Percentiles rank a stretch among this genome's conserved stretches.
phyloP scores from a whole-genome alignment of 768 basidiomycete genomes.

The Mycena indigotica region DNA sequence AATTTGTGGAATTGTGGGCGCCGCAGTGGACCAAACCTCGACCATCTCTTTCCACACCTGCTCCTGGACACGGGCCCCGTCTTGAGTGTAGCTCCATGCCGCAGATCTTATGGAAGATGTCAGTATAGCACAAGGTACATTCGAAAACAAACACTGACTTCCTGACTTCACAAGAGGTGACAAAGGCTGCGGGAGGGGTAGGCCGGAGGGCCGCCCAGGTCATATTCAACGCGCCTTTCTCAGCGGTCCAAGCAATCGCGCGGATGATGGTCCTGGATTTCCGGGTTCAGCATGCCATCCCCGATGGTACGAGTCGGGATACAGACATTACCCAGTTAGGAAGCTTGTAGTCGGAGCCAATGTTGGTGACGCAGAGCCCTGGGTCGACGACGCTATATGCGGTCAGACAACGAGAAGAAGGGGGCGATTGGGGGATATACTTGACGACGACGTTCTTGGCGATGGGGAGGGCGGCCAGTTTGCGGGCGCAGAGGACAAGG shows the following conservation, averaged over 20 bases:
- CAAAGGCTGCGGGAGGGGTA: slow-evolving; percentile 8
- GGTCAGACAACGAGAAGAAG: not conserved
- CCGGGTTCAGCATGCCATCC: not conserved
- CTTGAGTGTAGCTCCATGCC: slow-evolving; percentile 6
- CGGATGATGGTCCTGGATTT: not conserved
- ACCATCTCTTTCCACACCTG: slow-evolving; percentile 12
- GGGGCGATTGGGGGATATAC: not conserved
- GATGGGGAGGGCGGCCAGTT: slow-evolving; percentile 1
- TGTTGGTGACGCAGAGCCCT: slow-evolving; percentile 2
- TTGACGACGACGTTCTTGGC: slow-evolving; percentile 18
- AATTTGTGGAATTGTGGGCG: slow-evolving; percentile 1
- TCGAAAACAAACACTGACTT: too few relatives aligned
- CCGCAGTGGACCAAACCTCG: slow-evolving; percentile 6
- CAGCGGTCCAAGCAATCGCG: not conserved
- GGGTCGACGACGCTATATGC: slow-evolving; percentile 7
- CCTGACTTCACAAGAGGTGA: slow-evolving; percentile 6
- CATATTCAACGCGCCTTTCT: slow-evolving; percentile 10
- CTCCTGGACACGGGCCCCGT: slow-evolving; percentile 6
- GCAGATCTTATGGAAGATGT: not conserved
- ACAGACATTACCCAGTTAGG: not conserved
- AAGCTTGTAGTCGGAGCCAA: not conserved
- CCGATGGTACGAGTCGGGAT: not conserved
- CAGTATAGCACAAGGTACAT: too few relatives aligned
- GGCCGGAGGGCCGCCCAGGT: slow-evolving; percentile 1
- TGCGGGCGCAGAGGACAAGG: slow-evolving; percentile 1